Conservation (phyloP, 805 yeast genomes). For the Yarrowia porcina region DNA sequence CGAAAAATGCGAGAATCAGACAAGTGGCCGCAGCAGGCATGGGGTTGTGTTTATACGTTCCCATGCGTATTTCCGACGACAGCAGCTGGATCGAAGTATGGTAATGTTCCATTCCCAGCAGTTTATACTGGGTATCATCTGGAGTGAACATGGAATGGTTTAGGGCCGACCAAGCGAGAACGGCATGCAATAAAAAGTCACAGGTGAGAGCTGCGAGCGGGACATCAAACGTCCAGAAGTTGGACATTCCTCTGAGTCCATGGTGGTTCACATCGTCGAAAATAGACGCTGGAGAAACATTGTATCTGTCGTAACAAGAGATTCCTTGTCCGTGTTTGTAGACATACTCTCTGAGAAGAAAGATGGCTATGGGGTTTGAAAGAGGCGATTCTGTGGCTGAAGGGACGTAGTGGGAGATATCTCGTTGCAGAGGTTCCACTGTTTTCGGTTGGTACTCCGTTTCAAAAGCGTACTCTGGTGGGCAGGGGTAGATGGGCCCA, state of each 20-base stretch:
- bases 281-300: slow-evolving; percentile 2
- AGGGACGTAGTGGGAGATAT: background rate
- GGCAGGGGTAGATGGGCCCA: too few relatives aligned
- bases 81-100: slow-evolving; percentile 1
- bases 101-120: slow-evolving; percentile 10
- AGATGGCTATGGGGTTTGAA: background rate
- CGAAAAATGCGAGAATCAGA: slow-evolving; percentile 25
- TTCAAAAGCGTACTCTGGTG: background rate
- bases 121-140: background rate
- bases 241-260: background rate
- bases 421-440: background rate
- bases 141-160: background rate
- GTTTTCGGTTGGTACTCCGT: background rate
- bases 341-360: slow-evolving; percentile 2
- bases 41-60: slow-evolving; percentile 7
- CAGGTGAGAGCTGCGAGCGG: slow-evolving; percentile 9
- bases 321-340: slow-evolving; percentile 19
- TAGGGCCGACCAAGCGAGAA: slow-evolving; percentile 7
- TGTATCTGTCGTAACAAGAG: slow-evolving; percentile 16
- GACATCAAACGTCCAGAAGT: slow-evolving; percentile 18
- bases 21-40: slow-evolving; percentile 20
- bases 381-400: slow-evolving; percentile 12
- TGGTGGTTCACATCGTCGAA: slow-evolving; percentile 18
- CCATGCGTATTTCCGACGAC: slow-evolving; percentile 17
- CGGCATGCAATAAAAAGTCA: background rate